Evolutionary conservation across 2,329 filamentous ascomycete genomes (phyloP).

Genomic region (Colletotrichum lentis): DNA sequence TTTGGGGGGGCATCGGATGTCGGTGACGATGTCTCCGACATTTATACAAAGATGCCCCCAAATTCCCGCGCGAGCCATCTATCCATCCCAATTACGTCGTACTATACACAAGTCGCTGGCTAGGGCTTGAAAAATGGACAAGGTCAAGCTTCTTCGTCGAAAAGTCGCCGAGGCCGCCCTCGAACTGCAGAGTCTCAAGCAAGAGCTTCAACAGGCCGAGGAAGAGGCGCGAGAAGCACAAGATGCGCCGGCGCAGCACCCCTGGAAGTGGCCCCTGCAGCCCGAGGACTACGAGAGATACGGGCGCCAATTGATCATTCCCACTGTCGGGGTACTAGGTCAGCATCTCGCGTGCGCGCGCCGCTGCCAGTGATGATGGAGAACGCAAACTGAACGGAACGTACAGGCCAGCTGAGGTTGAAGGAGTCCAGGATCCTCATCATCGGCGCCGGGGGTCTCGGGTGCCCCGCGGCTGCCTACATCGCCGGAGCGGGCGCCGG

Average conservation of each 20-base stretch:
- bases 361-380: neutral
- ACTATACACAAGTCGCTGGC: neutral
- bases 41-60: neutral
- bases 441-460: conserved; percentile 87
- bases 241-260: conserved; percentile 11
- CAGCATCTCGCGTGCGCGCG: conserved; percentile 28
- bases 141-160: conserved; percentile 52
- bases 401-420: conserved; percentile 76
- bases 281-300: conserved; percentile 84
- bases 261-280: conserved; percentile 72
- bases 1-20: conserved; percentile 23
- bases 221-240: conserved; percentile 38
- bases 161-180: conserved; percentile 59
- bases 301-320: conserved; percentile 88
- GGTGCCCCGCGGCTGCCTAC: conserved; percentile 92
- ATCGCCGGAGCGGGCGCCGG: conserved; percentile 89
- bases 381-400: conserved; percentile 16
- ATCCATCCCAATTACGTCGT: conserved; percentile 11
- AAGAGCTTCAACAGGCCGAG: conserved; percentile 55
- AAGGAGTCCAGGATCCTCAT: conserved; percentile 77
- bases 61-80: neutral
- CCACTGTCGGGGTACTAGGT: conserved; percentile 80
- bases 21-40: conserved; percentile 27
- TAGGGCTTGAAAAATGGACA: conserved; percentile 47
- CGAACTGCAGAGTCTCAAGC: conserved; percentile 56